phyloP scores from a whole-genome alignment of 176 grass and related monocot species.

The Luzula sylvatica region DNA sequence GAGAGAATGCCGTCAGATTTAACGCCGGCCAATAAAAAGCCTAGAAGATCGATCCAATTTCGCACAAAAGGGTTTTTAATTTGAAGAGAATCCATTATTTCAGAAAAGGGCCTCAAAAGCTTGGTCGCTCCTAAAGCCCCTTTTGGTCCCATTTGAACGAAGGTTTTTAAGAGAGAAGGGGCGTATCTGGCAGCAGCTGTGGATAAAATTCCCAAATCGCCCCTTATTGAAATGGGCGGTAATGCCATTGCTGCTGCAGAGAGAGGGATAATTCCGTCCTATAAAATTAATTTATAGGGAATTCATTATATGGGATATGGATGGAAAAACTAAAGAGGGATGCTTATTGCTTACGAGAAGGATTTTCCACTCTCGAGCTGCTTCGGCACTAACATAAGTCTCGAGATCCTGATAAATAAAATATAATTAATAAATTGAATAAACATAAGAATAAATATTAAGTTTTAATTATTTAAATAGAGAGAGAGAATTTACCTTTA shows the following conservation, averaged over 20 bases:
- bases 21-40: constrained; percentile 93
- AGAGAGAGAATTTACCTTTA: constrained; percentile 35
- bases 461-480: too few species aligned
- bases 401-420: constrained; percentile 55
- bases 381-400: constrained; percentile 59
- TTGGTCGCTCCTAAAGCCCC: constrained; percentile 77
- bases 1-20: constrained; percentile 82
- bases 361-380: constrained; percentile 80
- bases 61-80: constrained; percentile 81
- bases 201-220: constrained; percentile 66
- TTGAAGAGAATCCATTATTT: constrained; percentile 61
- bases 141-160: constrained; percentile 81
- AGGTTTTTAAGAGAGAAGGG: constrained; percentile 82
- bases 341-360: constrained; percentile 65
- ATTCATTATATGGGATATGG: neutral
- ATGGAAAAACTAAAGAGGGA: neutral
- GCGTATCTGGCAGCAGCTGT: constrained; percentile 70
- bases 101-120: constrained; percentile 74
- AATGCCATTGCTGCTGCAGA: constrained; percentile 91
- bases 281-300: constrained; percentile 7
- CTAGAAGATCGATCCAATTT: constrained; percentile 87
- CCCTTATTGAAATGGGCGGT: constrained; percentile 77
- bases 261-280: constrained; percentile 82
- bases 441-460: too few species aligned
- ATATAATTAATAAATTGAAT: too few species aligned